Evolutionary conservation across 345 rosid species (phyloP).

Genomic region (Lepidium sativum): DNA sequence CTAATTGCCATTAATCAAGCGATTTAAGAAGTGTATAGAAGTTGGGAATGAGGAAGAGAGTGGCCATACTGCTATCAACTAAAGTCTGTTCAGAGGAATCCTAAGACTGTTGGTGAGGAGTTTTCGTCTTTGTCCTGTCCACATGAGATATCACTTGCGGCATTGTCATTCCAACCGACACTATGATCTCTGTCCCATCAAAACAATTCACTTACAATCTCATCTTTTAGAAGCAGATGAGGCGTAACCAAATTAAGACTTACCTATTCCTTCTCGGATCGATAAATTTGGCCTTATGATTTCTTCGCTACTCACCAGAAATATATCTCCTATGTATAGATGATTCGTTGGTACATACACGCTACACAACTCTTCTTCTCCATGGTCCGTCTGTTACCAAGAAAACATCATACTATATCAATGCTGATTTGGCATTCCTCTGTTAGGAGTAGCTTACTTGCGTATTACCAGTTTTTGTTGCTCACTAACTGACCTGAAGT

Average conservation of each 20-base stretch:
- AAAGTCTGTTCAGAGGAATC: constrained; percentile 54
- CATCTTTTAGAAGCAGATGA: not conserved
- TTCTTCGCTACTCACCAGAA: constrained; percentile 71
- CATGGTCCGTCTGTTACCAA: constrained; percentile 44
- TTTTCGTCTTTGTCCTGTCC: constrained; percentile 32
- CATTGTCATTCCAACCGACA: constrained; percentile 89
- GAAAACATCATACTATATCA: not conserved
- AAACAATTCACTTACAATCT: not conserved
- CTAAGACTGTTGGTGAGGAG: constrained; percentile 41
- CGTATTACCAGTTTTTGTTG: not conserved
- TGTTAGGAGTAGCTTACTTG: not conserved
- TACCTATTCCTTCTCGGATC: constrained; percentile 89
- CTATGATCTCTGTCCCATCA: constrained; percentile 59
- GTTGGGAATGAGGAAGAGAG: not conserved
- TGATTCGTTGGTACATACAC: constrained; percentile 85
- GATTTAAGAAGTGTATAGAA: too few species aligned
- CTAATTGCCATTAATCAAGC: too few species aligned
- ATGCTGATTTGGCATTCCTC: not conserved
- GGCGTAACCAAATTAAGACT: constrained; percentile 8
- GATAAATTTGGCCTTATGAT: constrained; percentile 80
- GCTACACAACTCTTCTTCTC: constrained; percentile 82
- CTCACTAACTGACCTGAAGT: constrained; percentile 51
- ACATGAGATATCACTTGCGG: constrained; percentile 60
- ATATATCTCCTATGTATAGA: constrained; percentile 72
- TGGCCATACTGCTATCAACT: not conserved